Evolutionary conservation across 495 filamentous ascomycete species (phyloP).

Genomic region (Bacidia rubella): DNA sequence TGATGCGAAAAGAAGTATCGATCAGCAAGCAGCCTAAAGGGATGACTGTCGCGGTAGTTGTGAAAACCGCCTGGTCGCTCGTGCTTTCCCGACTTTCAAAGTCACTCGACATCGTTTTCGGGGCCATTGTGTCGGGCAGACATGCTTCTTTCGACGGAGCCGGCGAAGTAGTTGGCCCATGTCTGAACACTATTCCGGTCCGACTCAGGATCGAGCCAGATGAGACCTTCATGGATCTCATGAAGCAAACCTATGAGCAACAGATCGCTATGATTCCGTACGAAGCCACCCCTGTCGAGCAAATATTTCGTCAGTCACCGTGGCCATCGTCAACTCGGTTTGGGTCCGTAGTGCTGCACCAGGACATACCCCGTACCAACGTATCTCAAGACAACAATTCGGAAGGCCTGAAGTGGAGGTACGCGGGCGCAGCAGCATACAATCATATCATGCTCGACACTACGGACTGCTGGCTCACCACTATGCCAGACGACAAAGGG

Average conservation of each 20-base stretch:
- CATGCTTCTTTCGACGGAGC: constrained; percentile 21
- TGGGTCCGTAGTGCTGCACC: neutral
- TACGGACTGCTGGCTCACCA: no score
- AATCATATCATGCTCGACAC: no score
- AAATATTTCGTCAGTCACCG: neutral
- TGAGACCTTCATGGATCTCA: neutral
- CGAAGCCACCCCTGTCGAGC: neutral
- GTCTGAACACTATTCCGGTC: neutral
- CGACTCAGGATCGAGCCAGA: neutral
- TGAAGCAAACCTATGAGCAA: neutral
- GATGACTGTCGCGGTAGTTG: no score
- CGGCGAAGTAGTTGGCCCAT: neutral
- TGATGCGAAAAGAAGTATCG: no score
- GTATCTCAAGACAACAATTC: no score
- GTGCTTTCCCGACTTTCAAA: constrained; percentile 15
- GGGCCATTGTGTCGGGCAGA: constrained; percentile 23
- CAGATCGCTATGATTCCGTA: neutral
- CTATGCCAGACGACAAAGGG: no score
- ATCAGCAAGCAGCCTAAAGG: no score
- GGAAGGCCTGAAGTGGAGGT: no score
- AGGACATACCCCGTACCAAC: no score
- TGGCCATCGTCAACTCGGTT: neutral
- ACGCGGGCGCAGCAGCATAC: no score
- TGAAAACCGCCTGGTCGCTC: constrained; percentile 27
- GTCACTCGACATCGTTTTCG: constrained; percentile 22